Evolutionary conservation across 345 rosid genomes (phyloP), one percentile per base, ranked within the genome.

Genomic region (Kernera saxatilis): DNA sequence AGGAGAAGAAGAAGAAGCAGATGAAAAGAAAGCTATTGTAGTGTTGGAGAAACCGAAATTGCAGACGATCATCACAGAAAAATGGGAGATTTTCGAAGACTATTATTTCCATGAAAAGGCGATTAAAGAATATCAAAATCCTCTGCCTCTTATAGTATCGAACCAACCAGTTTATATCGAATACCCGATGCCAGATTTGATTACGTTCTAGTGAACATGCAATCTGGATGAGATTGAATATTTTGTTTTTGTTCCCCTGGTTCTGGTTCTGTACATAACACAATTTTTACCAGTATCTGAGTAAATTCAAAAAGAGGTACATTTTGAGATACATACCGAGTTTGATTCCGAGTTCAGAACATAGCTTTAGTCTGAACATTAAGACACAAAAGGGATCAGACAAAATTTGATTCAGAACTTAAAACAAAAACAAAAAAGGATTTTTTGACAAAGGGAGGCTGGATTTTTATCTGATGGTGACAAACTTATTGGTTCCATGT

Each of bases 401-500:
- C 45, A 48, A 65, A 45, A 26, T 7, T 35, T 44, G 52, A 55
- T 14, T 73, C 65, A 10, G 54, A 18, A 63, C 29, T 64, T 64
- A 53, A 43, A 22, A 36, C 21, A 50, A 60, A n/a, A n/a, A 1
- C 5, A 39, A 30, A 35, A 33, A 33, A 13, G 13, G 46, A 1
- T 2, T 10, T 4, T 43, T 62, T 6, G 17, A 64, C 55, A 49
- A 27, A 8, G 30, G 9, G 6, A n/a, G 44, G 7, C 29, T 71
- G 6, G 36, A 4, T 17, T 54, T 54, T 54, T 84, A 90, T 81
- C 93, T 93, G 88, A 91, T 93, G 13, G 97, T 93, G 78, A 93
- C 93, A 41, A 90, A 90, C 88, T 91, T 93, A 79, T 90, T 90
- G 75, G 98, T 93, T 54, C 98, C 98, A 77, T 93, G 97, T 80